Conservation (phyloP, 805 yeast species). For the Zygosaccharomyces kombuchaensis region DNA sequence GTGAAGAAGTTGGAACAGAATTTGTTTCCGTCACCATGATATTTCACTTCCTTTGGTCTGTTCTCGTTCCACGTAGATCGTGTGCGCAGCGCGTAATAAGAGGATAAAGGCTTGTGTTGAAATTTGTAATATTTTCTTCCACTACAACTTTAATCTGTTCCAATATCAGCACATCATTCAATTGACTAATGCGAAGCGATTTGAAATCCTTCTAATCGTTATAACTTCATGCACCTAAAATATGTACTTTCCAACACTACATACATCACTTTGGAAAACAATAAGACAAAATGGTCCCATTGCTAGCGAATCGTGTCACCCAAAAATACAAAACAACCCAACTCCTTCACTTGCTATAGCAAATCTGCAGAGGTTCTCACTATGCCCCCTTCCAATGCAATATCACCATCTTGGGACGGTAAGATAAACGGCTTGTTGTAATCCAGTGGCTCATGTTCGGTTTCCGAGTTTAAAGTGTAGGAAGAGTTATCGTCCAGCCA, state of each 20-base stretch:
- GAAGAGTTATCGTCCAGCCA: slow-evolving; percentile 11
- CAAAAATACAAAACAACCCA: background rate
- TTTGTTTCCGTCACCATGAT: background rate
- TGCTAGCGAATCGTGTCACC: background rate
- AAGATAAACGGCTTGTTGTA: slow-evolving; percentile 5
- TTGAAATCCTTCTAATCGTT: background rate
- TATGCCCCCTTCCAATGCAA: background rate
- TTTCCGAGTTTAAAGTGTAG: slow-evolving; percentile 12
- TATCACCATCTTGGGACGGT: background rate
- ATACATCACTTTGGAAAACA: slow-evolving; percentile 3
- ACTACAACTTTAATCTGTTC: slow-evolving; percentile 4
- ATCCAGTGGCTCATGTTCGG: slow-evolving; percentile 3
- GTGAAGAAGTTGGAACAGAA: background rate
- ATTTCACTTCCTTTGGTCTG: slow-evolving; percentile 4
- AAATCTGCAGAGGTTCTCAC: background rate
- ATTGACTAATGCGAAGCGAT: background rate
- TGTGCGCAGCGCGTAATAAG: slow-evolving; percentile 19
- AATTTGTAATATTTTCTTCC: background rate
- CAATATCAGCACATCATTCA: background rate
- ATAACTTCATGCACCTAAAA: slow-evolving; percentile 4
- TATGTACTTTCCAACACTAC: slow-evolving; percentile 6
- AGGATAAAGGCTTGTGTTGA: slow-evolving; percentile 4
- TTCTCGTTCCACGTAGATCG: slow-evolving; percentile 15
- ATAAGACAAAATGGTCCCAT: background rate
- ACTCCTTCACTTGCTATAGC: background rate